Evolutionary conservation across 768 basidiomycete genomes (phyloP).

Genomic region (Kockovaella imperatae): DNA sequence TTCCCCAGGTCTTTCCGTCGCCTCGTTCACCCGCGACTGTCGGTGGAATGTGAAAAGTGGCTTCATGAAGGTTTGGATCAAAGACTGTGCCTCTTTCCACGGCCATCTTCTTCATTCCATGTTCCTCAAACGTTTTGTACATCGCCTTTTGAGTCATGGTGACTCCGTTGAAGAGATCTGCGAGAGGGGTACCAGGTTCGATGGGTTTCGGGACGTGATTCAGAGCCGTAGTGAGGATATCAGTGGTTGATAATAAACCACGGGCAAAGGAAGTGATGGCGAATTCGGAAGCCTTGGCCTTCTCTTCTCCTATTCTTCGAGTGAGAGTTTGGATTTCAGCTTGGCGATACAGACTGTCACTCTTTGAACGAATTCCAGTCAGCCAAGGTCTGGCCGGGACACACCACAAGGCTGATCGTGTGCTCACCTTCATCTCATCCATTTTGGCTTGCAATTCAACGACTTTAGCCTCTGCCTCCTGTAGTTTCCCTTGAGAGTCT

Average conservation of each 20-base stretch:
- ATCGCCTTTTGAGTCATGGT: constrained; percentile 85
- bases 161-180: constrained; percentile 66
- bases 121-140: constrained; percentile 80
- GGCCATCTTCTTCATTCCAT: constrained; percentile 85
- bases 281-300: constrained; percentile 84
- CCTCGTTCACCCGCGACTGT: constrained; percentile 64
- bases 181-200: constrained; percentile 45
- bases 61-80: constrained; percentile 92
- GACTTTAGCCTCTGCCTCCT: constrained; percentile 21
- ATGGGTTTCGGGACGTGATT: constrained; percentile 42
- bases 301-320: constrained; percentile 81
- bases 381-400: neutral
- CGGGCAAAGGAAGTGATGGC: constrained; percentile 82
- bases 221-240: constrained; percentile 53
- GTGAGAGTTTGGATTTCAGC: constrained; percentile 95
- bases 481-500: too few species aligned
- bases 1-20: constrained; percentile 40
- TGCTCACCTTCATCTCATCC: constrained; percentile 64
- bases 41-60: constrained; percentile 77
- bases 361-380: constrained; percentile 48
- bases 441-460: constrained; percentile 28
- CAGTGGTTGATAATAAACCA: constrained; percentile 51
- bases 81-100: constrained; percentile 77
- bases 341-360: constrained; percentile 79
- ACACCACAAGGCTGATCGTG: neutral